These are phyloP conservation scores for Aspergillus sp. DNA, from an alignment of 2,329 filamentous ascomycete species.

Conservation along the genomic window DNA sequence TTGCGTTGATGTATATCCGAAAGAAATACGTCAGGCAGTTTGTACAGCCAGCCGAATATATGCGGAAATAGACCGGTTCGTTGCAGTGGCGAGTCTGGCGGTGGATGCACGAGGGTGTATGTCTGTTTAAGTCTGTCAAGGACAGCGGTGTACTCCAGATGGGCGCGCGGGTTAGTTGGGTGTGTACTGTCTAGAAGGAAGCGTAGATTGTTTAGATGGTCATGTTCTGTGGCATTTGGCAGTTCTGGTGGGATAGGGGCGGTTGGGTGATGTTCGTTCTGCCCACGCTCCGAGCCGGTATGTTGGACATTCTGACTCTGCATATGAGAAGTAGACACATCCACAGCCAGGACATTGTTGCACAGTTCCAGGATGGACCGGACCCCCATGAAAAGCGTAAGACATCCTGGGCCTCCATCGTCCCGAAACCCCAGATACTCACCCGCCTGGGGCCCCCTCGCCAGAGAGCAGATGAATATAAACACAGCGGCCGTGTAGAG, in stretches of 20 bases:
- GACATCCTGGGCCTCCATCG: not conserved
- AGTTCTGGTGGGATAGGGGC: no score
- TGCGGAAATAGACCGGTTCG: not conserved
- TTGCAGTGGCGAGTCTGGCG: no score
- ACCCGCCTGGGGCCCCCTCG: constrained; percentile 6
- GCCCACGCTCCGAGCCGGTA: no score
- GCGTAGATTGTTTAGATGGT: no score
- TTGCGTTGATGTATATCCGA: constrained; percentile 7
- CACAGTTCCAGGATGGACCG: constrained; percentile 13
- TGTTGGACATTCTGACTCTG: no score
- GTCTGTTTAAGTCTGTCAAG: not conserved
- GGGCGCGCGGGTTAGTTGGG: no score
- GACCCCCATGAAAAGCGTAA: constrained; percentile 15
- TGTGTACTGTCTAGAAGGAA: no score
- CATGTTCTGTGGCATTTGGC: no score
- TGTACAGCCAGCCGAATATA: constrained; percentile 16
- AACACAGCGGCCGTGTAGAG: constrained; percentile 8
- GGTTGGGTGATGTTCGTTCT: no score
- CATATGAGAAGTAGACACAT: not conserved
- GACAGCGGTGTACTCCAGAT: no score
- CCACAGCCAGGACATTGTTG: not conserved
- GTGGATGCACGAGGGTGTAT: not conserved
- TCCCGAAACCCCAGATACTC: constrained; percentile 19
- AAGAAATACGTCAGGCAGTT: constrained; percentile 8
- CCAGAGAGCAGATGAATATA: constrained; percentile 13